A percentile compares a stretch with the other conserved stretches of the same genome.
Conservation (phyloP, 352 stramenopile species). For the Pythium aristosporum region DNA sequence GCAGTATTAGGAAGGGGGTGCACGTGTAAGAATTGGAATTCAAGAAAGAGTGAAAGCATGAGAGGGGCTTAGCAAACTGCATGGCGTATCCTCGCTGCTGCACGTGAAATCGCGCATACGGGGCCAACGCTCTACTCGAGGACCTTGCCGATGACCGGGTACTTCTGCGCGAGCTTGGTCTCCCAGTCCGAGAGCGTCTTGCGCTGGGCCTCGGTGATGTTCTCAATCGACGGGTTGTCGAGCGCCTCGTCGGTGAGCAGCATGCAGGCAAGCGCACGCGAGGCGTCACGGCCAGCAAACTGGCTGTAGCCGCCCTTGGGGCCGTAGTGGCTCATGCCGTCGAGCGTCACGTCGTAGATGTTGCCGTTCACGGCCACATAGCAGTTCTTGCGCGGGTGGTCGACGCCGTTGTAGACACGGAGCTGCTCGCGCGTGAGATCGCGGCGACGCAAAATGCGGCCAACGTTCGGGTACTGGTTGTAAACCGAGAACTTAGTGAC, state of each 20-base stretch:
- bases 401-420: constrained; percentile 75
- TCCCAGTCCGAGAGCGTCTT: constrained; percentile 97
- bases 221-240: constrained; percentile 88
- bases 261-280: constrained; percentile 94
- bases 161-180: constrained; percentile 94
- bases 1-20: too few species aligned
- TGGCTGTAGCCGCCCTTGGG: constrained; percentile 92
- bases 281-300: constrained; percentile 96
- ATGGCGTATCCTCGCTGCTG: too few species aligned
- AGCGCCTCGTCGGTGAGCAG: constrained; percentile 94
- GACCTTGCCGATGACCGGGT: constrained; percentile 92
- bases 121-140: constrained; percentile 17
- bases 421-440: constrained; percentile 86
- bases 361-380: constrained; percentile 94
- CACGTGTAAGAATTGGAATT: too few species aligned
- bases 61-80: too few species aligned
- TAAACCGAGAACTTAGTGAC: constrained; percentile 96
- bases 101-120: background rate
- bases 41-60: too few species aligned
- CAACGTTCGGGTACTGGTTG: constrained; percentile 95
- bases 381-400: constrained; percentile 87
- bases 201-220: constrained; percentile 91
- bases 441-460: constrained; percentile 80
- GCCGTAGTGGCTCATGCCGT: constrained; percentile 93
- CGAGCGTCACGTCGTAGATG: constrained; percentile 97